These are phyloP conservation scores for Leccinum disarticulatum DNA, from an alignment of 768 basidiomycete genomes.

Conservation along the genomic window DNA sequence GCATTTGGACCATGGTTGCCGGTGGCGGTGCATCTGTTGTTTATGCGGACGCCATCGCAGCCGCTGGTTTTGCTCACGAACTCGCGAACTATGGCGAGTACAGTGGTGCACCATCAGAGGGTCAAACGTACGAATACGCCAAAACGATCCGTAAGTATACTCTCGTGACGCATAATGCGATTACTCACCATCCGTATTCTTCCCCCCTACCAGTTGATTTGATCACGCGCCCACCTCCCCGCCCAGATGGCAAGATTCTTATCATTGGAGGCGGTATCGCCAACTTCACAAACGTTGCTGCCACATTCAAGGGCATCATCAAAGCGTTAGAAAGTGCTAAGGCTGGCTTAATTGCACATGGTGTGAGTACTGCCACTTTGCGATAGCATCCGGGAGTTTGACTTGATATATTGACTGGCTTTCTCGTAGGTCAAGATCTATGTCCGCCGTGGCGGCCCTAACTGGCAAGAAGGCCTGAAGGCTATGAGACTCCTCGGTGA, in stretches of 20 bases:
- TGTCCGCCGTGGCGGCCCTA: slow-evolving; percentile 97
- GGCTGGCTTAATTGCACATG: slow-evolving; percentile 64
- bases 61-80: slow-evolving; percentile 94
- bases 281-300: slow-evolving; percentile 99
- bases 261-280: slow-evolving; percentile 99
- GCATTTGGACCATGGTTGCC: slow-evolving; percentile 99
- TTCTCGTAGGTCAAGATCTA: slow-evolving; percentile 80
- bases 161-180: background rate
- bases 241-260: slow-evolving; percentile 91
- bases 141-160: slow-evolving; percentile 87
- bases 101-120: slow-evolving; percentile 96
- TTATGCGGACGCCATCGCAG: slow-evolving; percentile 77
- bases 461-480: slow-evolving; percentile 98
- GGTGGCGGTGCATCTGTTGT: slow-evolving; percentile 86
- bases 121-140: slow-evolving; percentile 98
- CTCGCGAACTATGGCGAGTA: slow-evolving; percentile 99
- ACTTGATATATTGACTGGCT: slow-evolving; percentile 34
- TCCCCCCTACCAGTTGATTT: slow-evolving; percentile 70
- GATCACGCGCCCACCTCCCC: slow-evolving; percentile 85
- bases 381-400: background rate
- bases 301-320: slow-evolving; percentile 99
- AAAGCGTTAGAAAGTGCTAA: slow-evolving; percentile 94
- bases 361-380: slow-evolving; percentile 12
- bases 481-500: slow-evolving; percentile 91
- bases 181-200: background rate